Percentiles rank a stretch among this genome's conserved stretches.
Evolutionary conservation across 192 early-diverging fungal species (phyloP).

Genomic region (Kappamyces sp.): DNA sequence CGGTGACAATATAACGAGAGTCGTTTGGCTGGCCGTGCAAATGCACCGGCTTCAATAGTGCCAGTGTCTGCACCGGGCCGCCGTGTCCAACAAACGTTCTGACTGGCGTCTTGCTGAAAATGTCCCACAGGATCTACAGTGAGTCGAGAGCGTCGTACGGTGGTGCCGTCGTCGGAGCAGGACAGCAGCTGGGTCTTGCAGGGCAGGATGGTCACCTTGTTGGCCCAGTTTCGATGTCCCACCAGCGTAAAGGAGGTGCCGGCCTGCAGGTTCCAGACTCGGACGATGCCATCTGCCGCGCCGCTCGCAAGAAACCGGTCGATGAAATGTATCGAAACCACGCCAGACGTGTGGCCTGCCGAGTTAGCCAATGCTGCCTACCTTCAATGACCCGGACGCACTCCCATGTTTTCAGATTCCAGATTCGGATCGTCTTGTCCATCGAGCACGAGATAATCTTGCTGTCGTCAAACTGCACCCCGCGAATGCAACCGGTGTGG

Average conservation of each 20-base stretch:
- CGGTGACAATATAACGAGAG: slow-evolving; percentile 52
- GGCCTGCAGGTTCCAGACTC: slow-evolving; percentile 75
- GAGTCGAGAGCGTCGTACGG: slow-evolving; percentile 35
- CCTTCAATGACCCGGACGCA: slow-evolving; percentile 78
- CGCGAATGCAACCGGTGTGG: slow-evolving; percentile 81
- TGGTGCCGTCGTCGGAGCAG: slow-evolving; percentile 83
- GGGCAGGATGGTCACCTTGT: slow-evolving; percentile 72
- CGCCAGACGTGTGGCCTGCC: slow-evolving; percentile 57
- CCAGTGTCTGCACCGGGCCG: slow-evolving; percentile 38
- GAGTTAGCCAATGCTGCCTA: too few species aligned
- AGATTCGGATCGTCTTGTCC: slow-evolving; percentile 87
- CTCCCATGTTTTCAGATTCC: slow-evolving; percentile 82
- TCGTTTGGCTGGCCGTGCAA: slow-evolving; percentile 5
- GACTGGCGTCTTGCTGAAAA: slow-evolving; percentile 63
- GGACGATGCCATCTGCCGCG: slow-evolving; percentile 71
- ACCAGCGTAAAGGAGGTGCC: slow-evolving; percentile 64
- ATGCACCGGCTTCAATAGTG: slow-evolving; percentile 23
- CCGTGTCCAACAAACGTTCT: slow-evolving; percentile 47
- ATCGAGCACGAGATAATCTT: slow-evolving; percentile 91
- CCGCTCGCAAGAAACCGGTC: slow-evolving; percentile 77
- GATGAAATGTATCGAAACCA: slow-evolving; percentile 79
- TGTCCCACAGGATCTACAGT: slow-evolving; percentile 66
- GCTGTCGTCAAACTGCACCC: slow-evolving; percentile 89
- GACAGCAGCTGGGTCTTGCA: slow-evolving; percentile 55
- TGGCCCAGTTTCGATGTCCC: slow-evolving; percentile 90